phyloP scores from a whole-genome alignment of 2,329 filamentous ascomycete genomes.

The Microcyclospora tardicrescens region DNA sequence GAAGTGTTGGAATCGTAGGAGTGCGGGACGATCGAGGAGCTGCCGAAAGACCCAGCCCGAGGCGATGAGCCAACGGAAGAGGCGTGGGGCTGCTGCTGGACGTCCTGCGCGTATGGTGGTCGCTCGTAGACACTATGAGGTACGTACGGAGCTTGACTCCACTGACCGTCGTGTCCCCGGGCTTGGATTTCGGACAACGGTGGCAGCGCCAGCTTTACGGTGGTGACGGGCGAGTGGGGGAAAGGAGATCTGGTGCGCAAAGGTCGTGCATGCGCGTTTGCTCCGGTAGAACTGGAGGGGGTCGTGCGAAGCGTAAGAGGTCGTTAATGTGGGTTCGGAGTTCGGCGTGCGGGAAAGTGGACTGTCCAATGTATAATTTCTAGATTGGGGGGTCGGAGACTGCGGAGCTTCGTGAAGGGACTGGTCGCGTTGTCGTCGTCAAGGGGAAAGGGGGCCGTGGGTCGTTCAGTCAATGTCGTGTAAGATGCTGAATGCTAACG shows the following conservation, averaged over 20 bases:
- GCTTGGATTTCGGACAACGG: conserved; percentile 72
- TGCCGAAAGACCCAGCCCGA: conserved; percentile 62
- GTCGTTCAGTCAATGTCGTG: conserved; percentile 4
- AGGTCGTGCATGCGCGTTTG: neutral
- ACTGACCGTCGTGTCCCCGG: conserved; percentile 61
- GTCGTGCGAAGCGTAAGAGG: neutral
- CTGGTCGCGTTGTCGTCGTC: neutral
- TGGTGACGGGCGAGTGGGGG: conserved; percentile 19
- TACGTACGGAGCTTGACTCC: conserved; percentile 52
- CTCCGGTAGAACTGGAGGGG: neutral
- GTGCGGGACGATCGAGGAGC: conserved; percentile 33
- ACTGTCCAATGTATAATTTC: neutral
- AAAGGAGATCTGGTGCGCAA: conserved; percentile 4
- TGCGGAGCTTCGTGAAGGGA: neutral
- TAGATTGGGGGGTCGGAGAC: neutral
- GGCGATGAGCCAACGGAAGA: conserved; percentile 62
- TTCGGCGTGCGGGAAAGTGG: neutral
- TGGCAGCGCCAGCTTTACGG: conserved; percentile 90
- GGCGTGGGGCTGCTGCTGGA: conserved; percentile 42
- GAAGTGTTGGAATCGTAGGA: conserved; percentile 41
- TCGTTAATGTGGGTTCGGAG: neutral
- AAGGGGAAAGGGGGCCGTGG: neutral
- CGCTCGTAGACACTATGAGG: conserved; percentile 56
- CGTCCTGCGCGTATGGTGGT: conserved; percentile 36
- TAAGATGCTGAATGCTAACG: conserved; percentile 15